Conservation (phyloP, 176 grass and related monocot genomes). For the Paspalum notatum region DNA sequence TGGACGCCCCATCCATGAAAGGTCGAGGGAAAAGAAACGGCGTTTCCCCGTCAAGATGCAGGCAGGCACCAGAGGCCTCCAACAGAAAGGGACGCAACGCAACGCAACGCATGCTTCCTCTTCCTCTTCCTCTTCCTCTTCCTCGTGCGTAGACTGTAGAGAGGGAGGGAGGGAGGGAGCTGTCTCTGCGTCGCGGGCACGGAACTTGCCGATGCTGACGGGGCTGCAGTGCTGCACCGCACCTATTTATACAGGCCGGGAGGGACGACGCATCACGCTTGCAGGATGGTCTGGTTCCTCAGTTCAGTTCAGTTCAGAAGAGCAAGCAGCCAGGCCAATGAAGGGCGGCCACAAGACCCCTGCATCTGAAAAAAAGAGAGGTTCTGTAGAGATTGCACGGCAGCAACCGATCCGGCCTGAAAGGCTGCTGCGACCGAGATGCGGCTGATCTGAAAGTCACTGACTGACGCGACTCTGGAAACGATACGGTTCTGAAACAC, state of each 20-base stretch:
- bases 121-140: background rate
- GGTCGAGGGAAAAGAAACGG: background rate
- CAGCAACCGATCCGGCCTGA: no score
- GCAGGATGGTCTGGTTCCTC: background rate
- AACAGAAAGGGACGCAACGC: background rate
- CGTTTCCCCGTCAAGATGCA: background rate
- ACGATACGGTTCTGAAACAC: background rate
- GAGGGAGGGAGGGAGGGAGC: no score
- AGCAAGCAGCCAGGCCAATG: no score
- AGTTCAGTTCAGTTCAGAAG: conserved; percentile 1
- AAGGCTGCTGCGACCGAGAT: no score
- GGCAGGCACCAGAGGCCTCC: background rate
- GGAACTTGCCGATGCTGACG: conserved; percentile 3
- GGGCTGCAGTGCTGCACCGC: no score
- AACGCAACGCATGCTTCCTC: background rate
- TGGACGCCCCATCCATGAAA: background rate
- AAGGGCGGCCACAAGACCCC: no score
- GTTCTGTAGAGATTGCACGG: no score
- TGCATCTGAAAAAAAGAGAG: no score
- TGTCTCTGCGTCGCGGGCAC: background rate
- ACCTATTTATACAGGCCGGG: no score
- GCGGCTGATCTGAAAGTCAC: background rate
- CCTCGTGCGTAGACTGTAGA: no score
- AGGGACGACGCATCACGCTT: background rate
- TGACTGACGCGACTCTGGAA: background rate